phyloP scores from a whole-genome alignment of 805 yeast species.

The Zygoascus tannicola region DNA sequence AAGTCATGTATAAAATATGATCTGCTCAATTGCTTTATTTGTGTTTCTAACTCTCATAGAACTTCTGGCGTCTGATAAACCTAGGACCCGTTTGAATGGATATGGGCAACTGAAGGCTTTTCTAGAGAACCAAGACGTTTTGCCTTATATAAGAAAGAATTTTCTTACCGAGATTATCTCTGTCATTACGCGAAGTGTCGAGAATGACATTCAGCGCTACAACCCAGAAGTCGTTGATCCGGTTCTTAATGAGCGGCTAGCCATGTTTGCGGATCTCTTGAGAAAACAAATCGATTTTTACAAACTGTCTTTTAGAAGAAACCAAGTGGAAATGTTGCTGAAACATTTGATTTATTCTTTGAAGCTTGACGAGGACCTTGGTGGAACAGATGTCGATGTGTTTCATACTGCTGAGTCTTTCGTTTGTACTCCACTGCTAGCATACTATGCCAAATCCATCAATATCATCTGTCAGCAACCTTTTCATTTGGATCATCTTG shows the following conservation, averaged over 20 bases:
- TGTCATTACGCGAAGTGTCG: neutral
- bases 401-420: neutral
- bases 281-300: neutral
- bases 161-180: neutral
- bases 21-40: neutral
- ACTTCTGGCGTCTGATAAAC: slow-evolving; percentile 2
- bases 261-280: slow-evolving; percentile 6
- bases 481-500: slow-evolving; percentile 18
- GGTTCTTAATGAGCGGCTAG: slow-evolving; percentile 7
- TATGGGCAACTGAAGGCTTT: slow-evolving; percentile 5
- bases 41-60: neutral
- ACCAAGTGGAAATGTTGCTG: neutral
- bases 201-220: neutral
- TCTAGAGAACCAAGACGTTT: slow-evolving; percentile 1
- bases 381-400: neutral
- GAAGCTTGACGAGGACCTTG: slow-evolving; percentile 1
- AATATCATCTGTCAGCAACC: slow-evolving; percentile 11
- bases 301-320: neutral
- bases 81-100: slow-evolving; percentile 3
- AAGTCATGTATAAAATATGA: neutral
- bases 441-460: slow-evolving; percentile 14
- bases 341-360: neutral
- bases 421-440: slow-evolving; percentile 10
- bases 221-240: neutral
- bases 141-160: neutral